A percentile compares a stretch with the other conserved stretches of the same genome.
These are phyloP conservation scores for Cetradonia linearis DNA, from an alignment of 495 filamentous ascomycete species.

Conservation along the genomic window DNA sequence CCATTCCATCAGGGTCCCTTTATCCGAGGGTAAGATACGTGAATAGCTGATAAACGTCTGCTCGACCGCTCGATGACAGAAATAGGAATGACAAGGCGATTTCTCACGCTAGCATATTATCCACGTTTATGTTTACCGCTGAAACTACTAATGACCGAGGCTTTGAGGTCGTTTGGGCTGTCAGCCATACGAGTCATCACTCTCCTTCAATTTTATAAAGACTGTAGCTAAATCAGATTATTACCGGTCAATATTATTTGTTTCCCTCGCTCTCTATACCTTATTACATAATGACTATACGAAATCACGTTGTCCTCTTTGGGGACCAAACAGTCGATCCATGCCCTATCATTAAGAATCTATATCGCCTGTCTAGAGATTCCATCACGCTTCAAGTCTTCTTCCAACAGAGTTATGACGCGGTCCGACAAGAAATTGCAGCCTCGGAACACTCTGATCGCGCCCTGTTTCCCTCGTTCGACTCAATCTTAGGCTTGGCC, in stretches of 20 bases:
- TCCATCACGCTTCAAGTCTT: slow-evolving; percentile 9
- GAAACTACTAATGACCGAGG: background rate
- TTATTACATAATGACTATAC: slow-evolving; percentile 1
- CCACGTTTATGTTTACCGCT: background rate
- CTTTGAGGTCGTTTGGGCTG: background rate
- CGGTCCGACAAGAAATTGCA: slow-evolving; percentile 11
- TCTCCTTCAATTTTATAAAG: background rate
- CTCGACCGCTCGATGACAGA: background rate
- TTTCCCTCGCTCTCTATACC: background rate
- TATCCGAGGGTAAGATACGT: background rate
- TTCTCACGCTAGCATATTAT: background rate
- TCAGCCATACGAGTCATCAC: background rate
- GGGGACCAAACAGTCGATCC: slow-evolving; percentile 17
- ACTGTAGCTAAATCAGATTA: background rate
- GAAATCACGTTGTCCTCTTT: slow-evolving; percentile 14
- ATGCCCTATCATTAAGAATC: slow-evolving; percentile 15
- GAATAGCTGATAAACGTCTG: background rate
- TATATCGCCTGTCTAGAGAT: slow-evolving; percentile 6
- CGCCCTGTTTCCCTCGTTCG: slow-evolving; percentile 7
- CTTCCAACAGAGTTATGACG: slow-evolving; percentile 5
- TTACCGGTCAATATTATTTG: background rate
- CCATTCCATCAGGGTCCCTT: background rate
- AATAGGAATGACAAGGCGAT: background rate
- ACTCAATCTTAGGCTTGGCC: slow-evolving; percentile 9
- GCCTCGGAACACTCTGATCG: slow-evolving; percentile 1